These are phyloP conservation scores for Pseudocercospora macadamiae DNA, from an alignment of 2,329 filamentous ascomycete genomes.

Conservation along the genomic window DNA sequence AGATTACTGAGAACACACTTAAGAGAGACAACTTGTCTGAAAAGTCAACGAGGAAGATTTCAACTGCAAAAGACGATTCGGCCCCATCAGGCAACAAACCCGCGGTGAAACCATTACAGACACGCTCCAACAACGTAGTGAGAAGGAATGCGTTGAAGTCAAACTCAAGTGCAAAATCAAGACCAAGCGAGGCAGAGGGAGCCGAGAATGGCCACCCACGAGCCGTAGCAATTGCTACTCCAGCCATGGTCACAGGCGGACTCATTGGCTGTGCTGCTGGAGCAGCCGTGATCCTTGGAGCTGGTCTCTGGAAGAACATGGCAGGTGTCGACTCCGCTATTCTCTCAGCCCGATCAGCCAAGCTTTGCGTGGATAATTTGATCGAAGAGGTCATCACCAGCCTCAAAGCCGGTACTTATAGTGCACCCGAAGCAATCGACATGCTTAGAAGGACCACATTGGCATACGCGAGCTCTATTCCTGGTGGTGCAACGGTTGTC, in stretches of 20 bases:
- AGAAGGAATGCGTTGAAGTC: neutral
- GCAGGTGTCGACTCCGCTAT: constrained; percentile 32
- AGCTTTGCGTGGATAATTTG: constrained; percentile 34
- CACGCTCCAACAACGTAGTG: neutral
- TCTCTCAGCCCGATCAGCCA: constrained; percentile 30
- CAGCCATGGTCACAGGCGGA: constrained; percentile 33
- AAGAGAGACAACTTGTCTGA: no score
- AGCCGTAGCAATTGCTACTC: constrained; percentile 24
- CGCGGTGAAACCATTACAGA: neutral
- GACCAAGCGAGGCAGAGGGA: neutral
- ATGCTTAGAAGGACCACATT: constrained; percentile 34
- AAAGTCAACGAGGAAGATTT: neutral
- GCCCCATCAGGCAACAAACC: neutral
- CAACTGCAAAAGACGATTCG: neutral
- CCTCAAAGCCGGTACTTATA: constrained; percentile 35
- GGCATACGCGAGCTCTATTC: constrained; percentile 33
- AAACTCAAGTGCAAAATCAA: neutral
- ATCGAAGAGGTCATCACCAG: constrained; percentile 33
- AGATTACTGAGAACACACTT: no score
- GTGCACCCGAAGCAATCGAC: constrained; percentile 35
- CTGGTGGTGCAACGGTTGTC: constrained; percentile 31
- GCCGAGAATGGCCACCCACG: neutral
- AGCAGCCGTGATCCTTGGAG: constrained; percentile 32
- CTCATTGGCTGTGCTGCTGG: constrained; percentile 34
- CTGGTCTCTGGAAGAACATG: constrained; percentile 32